These are phyloP conservation scores for Pseudogymnoascus sp. DNA, from an alignment of 2,329 filamentous ascomycete species.

Conservation along the genomic window DNA sequence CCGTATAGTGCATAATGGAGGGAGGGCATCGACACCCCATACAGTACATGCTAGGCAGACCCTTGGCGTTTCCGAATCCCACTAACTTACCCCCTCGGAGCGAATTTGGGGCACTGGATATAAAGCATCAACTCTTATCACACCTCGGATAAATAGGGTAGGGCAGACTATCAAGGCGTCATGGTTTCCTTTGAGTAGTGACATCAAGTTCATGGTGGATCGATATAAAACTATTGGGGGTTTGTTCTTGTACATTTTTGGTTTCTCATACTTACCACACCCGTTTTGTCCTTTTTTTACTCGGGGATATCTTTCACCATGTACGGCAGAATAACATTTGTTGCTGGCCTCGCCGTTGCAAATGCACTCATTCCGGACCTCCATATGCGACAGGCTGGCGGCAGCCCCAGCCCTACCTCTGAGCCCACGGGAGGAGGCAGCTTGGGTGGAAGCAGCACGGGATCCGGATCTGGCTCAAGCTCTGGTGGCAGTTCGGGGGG, in stretches of 20 bases:
- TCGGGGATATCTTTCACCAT: not conserved
- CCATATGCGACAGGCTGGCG: not conserved
- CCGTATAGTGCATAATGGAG: not conserved
- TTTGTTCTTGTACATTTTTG: not conserved
- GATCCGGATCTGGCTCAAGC: not conserved
- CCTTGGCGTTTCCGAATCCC: not conserved
- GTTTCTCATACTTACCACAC: not conserved
- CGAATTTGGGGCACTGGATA: not conserved
- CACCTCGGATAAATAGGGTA: slow-evolving; percentile 3
- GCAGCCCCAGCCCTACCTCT: not conserved
- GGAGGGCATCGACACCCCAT: not conserved
- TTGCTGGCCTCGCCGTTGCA: not conserved
- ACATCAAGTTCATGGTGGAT: not conserved
- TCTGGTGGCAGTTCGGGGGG: not conserved
- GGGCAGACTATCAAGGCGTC: not conserved
- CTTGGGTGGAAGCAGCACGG: not conserved
- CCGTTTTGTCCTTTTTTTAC: not conserved
- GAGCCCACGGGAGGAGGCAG: not conserved
- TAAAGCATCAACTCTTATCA: not conserved
- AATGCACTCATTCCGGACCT: not conserved
- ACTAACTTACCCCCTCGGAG: not conserved
- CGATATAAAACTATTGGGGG: not conserved
- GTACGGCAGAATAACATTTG: slow-evolving; percentile 6
- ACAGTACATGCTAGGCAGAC: not conserved
- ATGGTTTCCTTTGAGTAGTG: not conserved